These are phyloP conservation scores for Trichocladium antarcticum DNA, from an alignment of 495 filamentous ascomycete genomes.

Conservation along the genomic window DNA sequence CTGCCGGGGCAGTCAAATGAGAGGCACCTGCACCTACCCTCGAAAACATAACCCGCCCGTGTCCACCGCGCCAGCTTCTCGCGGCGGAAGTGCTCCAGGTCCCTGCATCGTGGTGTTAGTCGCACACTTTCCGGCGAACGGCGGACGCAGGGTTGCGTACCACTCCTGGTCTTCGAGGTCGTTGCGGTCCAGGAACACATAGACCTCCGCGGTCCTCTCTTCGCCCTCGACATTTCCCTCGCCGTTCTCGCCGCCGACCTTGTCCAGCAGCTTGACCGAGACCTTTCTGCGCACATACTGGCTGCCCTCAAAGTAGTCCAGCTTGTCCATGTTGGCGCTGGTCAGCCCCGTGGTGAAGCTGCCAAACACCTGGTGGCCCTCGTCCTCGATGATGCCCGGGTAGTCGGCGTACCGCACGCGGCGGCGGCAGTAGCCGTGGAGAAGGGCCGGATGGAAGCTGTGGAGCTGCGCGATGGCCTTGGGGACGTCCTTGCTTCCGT, in stretches of 20 bases:
- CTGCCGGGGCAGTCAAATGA: no score
- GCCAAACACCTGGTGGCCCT: slow-evolving; percentile 56
- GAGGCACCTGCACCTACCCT: no score
- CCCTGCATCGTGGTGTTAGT: slow-evolving; percentile 28
- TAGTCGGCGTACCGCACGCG: slow-evolving; percentile 54
- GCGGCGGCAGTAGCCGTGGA: slow-evolving; percentile 60
- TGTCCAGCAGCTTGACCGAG: slow-evolving; percentile 43
- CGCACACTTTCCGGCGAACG: no score
- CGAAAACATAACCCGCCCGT: slow-evolving; percentile 31
- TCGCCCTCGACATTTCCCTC: slow-evolving; percentile 43
- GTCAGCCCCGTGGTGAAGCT: slow-evolving; percentile 70
- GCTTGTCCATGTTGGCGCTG: slow-evolving; percentile 56
- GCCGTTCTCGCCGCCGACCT: slow-evolving; percentile 29
- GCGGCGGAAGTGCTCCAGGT: slow-evolving; percentile 60
- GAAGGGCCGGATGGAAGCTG: slow-evolving; percentile 59
- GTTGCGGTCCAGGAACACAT: slow-evolving; percentile 50
- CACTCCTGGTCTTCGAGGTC: slow-evolving; percentile 61
- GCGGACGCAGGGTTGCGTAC: background rate
- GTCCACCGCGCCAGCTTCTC: slow-evolving; percentile 53
- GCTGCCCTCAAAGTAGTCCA: slow-evolving; percentile 74
- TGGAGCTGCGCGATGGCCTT: slow-evolving; percentile 35
- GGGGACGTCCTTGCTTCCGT: slow-evolving; percentile 36
- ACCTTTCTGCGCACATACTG: slow-evolving; percentile 60
- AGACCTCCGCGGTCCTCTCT: slow-evolving; percentile 59
- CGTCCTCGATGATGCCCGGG: slow-evolving; percentile 60